Evolutionary conservation across 2,329 filamentous ascomycete species (phyloP).

Genomic region (Beauveria pseudobassiana): DNA sequence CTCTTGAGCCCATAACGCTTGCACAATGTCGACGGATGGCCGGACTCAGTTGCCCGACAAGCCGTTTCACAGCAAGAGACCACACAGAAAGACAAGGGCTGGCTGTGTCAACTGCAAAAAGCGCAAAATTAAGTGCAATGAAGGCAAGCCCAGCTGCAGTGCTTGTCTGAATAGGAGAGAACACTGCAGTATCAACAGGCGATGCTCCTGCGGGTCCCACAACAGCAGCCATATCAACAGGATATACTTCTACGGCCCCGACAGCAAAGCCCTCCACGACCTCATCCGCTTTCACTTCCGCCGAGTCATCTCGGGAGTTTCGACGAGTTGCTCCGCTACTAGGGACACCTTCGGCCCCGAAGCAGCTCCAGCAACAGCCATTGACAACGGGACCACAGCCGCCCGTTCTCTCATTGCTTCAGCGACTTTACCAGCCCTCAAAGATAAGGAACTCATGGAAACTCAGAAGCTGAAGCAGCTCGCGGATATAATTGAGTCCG

Average conservation of each 20-base stretch:
- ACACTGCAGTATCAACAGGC: constrained; percentile 37
- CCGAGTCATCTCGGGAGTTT: background rate
- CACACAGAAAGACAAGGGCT: constrained; percentile 47
- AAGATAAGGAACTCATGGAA: background rate
- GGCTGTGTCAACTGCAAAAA: constrained; percentile 49
- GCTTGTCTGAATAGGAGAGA: constrained; percentile 41
- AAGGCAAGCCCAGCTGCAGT: constrained; percentile 41
- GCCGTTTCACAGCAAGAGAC: constrained; percentile 37
- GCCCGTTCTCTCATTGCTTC: background rate
- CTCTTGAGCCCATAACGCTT: background rate
- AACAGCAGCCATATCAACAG: background rate
- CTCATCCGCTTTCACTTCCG: background rate
- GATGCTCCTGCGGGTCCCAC: background rate
- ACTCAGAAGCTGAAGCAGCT: background rate
- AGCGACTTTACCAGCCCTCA: background rate
- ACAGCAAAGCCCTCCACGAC: background rate
- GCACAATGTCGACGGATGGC: background rate
- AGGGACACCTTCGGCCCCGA: background rate
- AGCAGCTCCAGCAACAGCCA: background rate
- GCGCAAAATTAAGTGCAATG: constrained; percentile 49
- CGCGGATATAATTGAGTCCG: background rate
- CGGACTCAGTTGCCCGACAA: background rate
- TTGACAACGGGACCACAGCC: background rate
- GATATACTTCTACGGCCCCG: background rate
- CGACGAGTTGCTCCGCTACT: background rate